Percentiles rank a stretch among this genome's conserved stretches.
These are phyloP conservation scores for Pisolithus tinctorius DNA, from an alignment of 768 basidiomycete genomes.

Conservation along the genomic window DNA sequence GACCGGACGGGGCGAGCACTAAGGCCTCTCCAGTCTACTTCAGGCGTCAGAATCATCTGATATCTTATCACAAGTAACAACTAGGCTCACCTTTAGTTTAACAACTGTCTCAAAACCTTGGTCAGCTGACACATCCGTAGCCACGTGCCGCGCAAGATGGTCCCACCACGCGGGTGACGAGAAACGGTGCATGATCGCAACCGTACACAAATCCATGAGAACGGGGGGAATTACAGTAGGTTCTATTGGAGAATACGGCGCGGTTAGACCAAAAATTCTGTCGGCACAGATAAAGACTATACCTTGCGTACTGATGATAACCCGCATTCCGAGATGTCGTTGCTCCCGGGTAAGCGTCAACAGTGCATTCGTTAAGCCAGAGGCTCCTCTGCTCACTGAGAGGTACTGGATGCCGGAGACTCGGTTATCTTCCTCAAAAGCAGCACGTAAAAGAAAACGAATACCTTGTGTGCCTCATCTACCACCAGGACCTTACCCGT, in stretches of 20 bases:
- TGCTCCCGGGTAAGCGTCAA: slow-evolving; percentile 60
- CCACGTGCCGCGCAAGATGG: slow-evolving; percentile 60
- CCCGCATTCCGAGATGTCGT: slow-evolving; percentile 63
- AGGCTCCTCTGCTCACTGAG: slow-evolving; percentile 35
- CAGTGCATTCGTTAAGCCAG: slow-evolving; percentile 57
- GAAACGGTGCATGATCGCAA: slow-evolving; percentile 63
- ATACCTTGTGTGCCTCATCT: slow-evolving; percentile 68
- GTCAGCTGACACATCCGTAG: slow-evolving; percentile 49
- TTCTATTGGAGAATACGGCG: slow-evolving; percentile 32
- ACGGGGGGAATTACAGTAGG: slow-evolving; percentile 68
- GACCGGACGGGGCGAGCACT: slow-evolving; percentile 58
- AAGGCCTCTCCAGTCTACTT: slow-evolving; percentile 65
- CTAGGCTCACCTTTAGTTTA: slow-evolving; percentile 44
- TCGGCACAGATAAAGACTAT: background rate
- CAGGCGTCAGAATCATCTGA: background rate
- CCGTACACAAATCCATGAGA: slow-evolving; percentile 58
- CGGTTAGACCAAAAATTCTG: too few species aligned
- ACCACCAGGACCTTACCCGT: slow-evolving; percentile 67
- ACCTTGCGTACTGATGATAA: slow-evolving; percentile 74
- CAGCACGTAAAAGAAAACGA: background rate
- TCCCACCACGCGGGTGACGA: slow-evolving; percentile 75
- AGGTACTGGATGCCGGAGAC: slow-evolving; percentile 34
- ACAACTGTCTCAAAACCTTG: slow-evolving; percentile 65
- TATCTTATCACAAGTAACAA: background rate
- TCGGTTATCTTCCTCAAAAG: slow-evolving; percentile 22